Evolutionary conservation across 306 rosid species (phyloP), one percentile per base, ranked within the genome.

Genomic region (Abrus precatorius): DNA sequence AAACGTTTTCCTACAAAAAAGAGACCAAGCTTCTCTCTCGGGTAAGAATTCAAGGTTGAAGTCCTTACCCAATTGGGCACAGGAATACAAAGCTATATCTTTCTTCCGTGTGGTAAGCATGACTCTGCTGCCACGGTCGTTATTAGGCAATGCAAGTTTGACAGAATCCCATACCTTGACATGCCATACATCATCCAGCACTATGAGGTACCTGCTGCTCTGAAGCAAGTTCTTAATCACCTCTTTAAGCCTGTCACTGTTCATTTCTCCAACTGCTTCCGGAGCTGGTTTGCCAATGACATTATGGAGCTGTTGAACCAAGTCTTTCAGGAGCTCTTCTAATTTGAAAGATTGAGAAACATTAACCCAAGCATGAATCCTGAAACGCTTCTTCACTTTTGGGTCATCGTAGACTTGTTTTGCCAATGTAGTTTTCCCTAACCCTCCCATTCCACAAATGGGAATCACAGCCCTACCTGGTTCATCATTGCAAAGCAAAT

Each of bases 401-500:
- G 76, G 85, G 41, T 87, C 87, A 5, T 89, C 90, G 34, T 77
- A 89, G 38, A 87, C 86, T 78, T 87, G 88, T 83, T 89, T 89
- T 47, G 85, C 92, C 44, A 87, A 11, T 13, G 92, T 85, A 38
- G 92, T 85, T 36, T 89, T 89, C 69, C 92, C 92, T 78, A 83
- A 11, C 1, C 92, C 92, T 28, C 92, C 92, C 90, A 89, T 89
- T 20, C 90, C 92, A 57, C 47, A 53, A 62, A 89, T 72, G 5
- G 92, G 85, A 77, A 87, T 82, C 27, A 80, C 92, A 4, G 48
- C 52, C 1, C 88, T 67, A 9, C 84, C 86, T 1, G 43, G 1
- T 71, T 85, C 90, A 20, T 84, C 91, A 3, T 55, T 70, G 79
- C 78, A 74, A 56, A 92, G 83, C 85, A 84, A 65, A 20, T 83